Conservation (phyloP, 2,329 filamentous ascomycete genomes). For the Trichophyton schoenleinii region DNA sequence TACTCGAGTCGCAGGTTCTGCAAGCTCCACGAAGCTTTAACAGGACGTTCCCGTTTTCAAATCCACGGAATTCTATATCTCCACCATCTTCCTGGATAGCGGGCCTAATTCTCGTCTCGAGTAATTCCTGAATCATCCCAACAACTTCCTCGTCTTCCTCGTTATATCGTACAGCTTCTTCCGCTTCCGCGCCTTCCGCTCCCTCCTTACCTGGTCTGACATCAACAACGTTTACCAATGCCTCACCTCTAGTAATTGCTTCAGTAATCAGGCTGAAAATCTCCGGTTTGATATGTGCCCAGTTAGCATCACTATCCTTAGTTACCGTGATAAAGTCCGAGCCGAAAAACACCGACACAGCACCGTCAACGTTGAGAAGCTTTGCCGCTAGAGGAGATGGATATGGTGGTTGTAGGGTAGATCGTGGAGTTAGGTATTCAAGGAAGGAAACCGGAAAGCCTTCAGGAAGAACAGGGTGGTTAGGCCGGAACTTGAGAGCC, state of each 20-base stretch:
- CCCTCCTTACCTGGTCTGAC: constrained; percentile 38
- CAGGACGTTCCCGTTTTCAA: constrained; percentile 70
- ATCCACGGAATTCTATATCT: constrained; percentile 90
- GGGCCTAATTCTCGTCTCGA: constrained; percentile 88
- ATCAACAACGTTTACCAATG: constrained; percentile 61
- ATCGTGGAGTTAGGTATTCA: constrained; percentile 81
- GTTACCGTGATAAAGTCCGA: constrained; percentile 93
- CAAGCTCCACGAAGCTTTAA: constrained; percentile 86
- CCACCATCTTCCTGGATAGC: constrained; percentile 96
- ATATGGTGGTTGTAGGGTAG: constrained; percentile 76
- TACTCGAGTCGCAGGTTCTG: constrained; percentile 91
- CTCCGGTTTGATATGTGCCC: constrained; percentile 91
- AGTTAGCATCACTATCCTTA: constrained; percentile 75
- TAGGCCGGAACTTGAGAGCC: constrained; percentile 88
- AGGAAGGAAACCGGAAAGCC: constrained; percentile 63
- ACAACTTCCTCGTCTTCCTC: constrained; percentile 90
- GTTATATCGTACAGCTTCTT: constrained; percentile 67
- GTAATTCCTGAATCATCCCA: constrained; percentile 94
- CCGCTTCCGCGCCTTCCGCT: constrained; percentile 21
- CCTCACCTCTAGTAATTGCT: constrained; percentile 69
- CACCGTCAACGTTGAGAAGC: constrained; percentile 84
- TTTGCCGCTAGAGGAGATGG: constrained; percentile 83
- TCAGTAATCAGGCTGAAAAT: constrained; percentile 93
- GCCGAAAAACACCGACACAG: constrained; percentile 91
- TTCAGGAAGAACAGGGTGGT: constrained; percentile 70